Percentiles rank a stretch among this genome's conserved stretches.
These are phyloP conservation scores for Gymnopilus junonius DNA, from an alignment of 768 basidiomycete species.

Conservation along the genomic window DNA sequence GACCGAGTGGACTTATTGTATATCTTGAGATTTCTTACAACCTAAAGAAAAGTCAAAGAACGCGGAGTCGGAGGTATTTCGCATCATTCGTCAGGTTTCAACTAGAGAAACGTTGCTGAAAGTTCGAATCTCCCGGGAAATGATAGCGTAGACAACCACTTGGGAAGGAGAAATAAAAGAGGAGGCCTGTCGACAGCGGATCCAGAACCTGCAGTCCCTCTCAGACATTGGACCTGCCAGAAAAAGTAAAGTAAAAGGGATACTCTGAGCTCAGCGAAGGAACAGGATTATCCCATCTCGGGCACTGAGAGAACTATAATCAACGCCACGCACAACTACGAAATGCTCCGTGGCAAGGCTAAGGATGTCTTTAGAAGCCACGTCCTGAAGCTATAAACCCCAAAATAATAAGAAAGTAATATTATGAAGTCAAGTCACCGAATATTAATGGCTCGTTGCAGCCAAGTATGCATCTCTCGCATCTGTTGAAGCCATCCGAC, in stretches of 20 bases:
- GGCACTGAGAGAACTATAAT: neutral
- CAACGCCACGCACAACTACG: neutral
- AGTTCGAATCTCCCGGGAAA: neutral
- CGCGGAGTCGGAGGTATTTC: neutral
- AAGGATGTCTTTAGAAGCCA: neutral
- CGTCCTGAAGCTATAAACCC: neutral
- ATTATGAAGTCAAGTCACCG: neutral
- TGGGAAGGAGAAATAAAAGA: neutral
- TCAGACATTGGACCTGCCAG: neutral
- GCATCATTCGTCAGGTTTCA: neutral
- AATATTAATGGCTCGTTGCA: constrained; percentile 3
- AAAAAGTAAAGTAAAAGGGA: neutral
- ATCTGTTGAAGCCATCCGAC: neutral
- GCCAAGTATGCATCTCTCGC: constrained; percentile 13
- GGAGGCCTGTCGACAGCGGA: neutral
- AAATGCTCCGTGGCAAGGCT: neutral
- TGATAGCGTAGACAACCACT: neutral
- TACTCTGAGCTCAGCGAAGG: neutral
- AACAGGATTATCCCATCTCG: neutral
- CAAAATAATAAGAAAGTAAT: neutral
- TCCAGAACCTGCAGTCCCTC: neutral
- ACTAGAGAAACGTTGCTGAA: neutral
- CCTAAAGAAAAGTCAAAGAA: neutral
- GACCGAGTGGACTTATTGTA: too few relatives aligned
- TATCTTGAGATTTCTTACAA: too few relatives aligned